phyloP scores from a whole-genome alignment of 2,329 filamentous ascomycete genomes.

The Claviceps pazoutovae region DNA sequence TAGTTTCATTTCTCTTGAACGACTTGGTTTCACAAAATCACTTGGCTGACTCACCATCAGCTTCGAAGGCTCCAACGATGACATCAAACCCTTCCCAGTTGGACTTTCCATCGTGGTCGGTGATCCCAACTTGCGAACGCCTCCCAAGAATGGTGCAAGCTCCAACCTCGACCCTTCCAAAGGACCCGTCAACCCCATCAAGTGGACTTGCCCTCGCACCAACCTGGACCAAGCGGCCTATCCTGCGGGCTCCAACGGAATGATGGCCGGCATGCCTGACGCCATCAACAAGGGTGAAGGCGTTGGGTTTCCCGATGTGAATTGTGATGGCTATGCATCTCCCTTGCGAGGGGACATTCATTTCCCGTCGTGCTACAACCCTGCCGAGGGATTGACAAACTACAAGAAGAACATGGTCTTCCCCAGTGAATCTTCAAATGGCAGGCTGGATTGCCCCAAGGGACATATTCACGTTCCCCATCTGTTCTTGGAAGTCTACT shows the following conservation, averaged over 20 bases:
- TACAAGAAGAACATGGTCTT: conserved; percentile 54
- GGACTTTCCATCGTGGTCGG: conserved; percentile 61
- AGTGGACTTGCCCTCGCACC: conserved; percentile 48
- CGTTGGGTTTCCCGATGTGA: conserved; percentile 53
- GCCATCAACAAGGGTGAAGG: conserved; percentile 40
- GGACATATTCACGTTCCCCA: conserved; percentile 43
- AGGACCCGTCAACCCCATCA: conserved; percentile 38
- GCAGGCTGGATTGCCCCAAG: conserved; percentile 38
- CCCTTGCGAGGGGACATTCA: conserved; percentile 53
- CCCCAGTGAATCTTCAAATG: conserved; percentile 33
- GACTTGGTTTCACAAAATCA: background rate
- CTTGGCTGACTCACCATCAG: conserved; percentile 12
- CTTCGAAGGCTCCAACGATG: conserved; percentile 50
- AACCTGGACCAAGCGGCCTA: conserved; percentile 36
- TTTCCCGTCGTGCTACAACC: conserved; percentile 64
- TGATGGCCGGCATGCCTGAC: conserved; percentile 39
- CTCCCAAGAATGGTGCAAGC: conserved; percentile 37
- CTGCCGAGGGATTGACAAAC: conserved; percentile 41
- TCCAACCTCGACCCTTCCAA: conserved; percentile 36
- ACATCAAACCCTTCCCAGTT: conserved; percentile 54
- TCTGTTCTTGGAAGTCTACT: conserved; percentile 47
- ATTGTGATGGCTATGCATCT: conserved; percentile 50
- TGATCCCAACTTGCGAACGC: conserved; percentile 41
- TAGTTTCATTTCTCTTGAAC: no score
- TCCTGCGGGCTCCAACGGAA: conserved; percentile 39